Percentiles rank a stretch among this genome's conserved stretches.
Evolutionary conservation across 768 basidiomycete species (phyloP).

Genomic region (Tylopilus balloui): DNA sequence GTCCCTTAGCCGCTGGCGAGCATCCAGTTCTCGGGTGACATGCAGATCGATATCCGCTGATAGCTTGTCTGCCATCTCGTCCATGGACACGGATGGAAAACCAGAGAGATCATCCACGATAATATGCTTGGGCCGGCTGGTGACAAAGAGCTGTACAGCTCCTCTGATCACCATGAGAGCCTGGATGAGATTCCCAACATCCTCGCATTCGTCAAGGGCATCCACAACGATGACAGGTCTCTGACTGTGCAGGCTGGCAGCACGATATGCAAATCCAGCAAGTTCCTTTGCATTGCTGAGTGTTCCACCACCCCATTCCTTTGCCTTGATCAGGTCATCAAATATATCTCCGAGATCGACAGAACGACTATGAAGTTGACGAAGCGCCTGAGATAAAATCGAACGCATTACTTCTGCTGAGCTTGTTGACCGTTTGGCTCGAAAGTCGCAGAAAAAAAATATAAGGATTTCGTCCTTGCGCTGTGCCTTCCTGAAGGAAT

Average conservation of each 20-base stretch:
- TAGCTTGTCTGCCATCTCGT: neutral
- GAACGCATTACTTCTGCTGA: slow-evolving; percentile 2
- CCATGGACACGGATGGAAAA: slow-evolving; percentile 1
- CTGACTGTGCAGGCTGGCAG: neutral
- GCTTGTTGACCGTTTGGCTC: neutral
- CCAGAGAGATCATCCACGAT: neutral
- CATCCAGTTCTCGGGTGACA: slow-evolving; percentile 1
- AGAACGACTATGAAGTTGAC: neutral
- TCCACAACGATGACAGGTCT: slow-evolving; percentile 1
- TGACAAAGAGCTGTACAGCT: neutral
- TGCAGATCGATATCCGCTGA: neutral
- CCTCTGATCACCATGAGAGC: neutral
- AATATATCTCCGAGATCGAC: neutral
- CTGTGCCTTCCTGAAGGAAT: neutral
- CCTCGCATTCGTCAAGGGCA: slow-evolving; percentile 5
- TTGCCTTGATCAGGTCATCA: neutral
- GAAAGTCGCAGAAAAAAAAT: neutral
- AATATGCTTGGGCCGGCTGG: neutral
- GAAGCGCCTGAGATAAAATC: neutral
- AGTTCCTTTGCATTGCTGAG: neutral
- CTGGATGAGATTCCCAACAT: neutral
- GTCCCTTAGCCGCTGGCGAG: neutral
- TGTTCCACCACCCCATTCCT: neutral
- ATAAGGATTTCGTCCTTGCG: neutral
- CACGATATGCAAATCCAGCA: neutral